Evolutionary conservation across 768 basidiomycete species (phyloP).

Genomic region (Phlegmacium glaucopus): DNA sequence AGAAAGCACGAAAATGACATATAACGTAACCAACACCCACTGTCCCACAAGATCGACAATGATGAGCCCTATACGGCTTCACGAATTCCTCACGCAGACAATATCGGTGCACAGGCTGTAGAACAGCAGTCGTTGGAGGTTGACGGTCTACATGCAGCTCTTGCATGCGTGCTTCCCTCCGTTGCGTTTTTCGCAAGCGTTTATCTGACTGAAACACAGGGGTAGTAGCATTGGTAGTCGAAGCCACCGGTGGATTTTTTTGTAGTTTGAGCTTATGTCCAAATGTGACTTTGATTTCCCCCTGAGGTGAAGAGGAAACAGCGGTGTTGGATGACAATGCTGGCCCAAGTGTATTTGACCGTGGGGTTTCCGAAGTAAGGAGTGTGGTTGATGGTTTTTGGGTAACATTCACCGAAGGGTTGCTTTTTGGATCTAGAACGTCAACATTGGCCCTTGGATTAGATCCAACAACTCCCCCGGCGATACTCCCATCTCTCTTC

Average conservation of each 20-base stretch:
- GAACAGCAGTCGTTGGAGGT: constrained; percentile 36
- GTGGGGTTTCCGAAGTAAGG: too few relatives aligned
- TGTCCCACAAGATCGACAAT: constrained; percentile 81
- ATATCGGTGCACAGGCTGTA: constrained; percentile 65
- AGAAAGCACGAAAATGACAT: not conserved
- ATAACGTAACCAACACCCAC: constrained; percentile 42
- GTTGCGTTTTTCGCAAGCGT: not conserved
- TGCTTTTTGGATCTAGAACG: constrained; percentile 3
- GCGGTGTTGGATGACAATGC: constrained; percentile 3
- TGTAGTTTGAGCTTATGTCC: constrained; percentile 8
- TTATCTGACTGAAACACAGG: not conserved
- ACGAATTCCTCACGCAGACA: constrained; percentile 60
- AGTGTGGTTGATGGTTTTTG: too few relatives aligned
- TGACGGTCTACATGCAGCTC: constrained; percentile 26
- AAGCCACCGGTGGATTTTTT: constrained; percentile 1
- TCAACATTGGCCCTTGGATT: too few relatives aligned
- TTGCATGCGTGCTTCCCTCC: constrained; percentile 5
- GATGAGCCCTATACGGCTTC: constrained; percentile 76
- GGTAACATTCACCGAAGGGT: constrained; percentile 6
- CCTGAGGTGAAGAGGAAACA: not conserved
- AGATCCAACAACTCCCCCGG: constrained; percentile 2
- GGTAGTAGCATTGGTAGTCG: not conserved
- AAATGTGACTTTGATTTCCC: not conserved
- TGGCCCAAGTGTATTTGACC: not conserved
- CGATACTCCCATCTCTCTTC: constrained; percentile 10